Base-by-base conservation (phyloP, 176 grass and related monocot genomes). In the Chloris gayana region DNA sequence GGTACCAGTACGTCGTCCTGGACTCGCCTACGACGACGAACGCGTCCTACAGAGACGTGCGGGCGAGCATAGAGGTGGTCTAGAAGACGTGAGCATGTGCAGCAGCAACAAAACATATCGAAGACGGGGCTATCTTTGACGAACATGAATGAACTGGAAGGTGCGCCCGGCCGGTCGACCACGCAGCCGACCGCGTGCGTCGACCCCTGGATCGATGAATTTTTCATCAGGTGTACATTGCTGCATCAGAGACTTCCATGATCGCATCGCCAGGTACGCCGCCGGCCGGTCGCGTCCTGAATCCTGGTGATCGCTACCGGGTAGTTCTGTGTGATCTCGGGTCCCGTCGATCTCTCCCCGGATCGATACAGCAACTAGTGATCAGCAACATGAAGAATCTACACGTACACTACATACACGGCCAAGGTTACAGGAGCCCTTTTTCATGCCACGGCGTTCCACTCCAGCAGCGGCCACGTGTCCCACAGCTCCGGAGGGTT, bases 401-500 rank as follows among this genome's bases (percentile, higher is more conserved):
- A 79, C 19, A 38, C 14, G 45, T 37, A 7, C 27, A 39, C 62
- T 79, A 70, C 27, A 64, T 17, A 64, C 4, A 64, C 21, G 17
- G 45, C 57, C 63, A 34, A 4, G 39, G 14, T 34, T 22, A 60
- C 38, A 73, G 27, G 44, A 19, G 35, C 35, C 5, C 5, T 29
- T 2, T 8, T 19, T 80, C 78, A 88, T 22, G 74, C 54, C 11
- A 88, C 79, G 2, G 79, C 79, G 74, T 85, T 92, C 86, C 83
- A 88, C 69, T 88, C 86, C 38, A 88, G 26, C 24, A 83, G 13
- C 15, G 83, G 90, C 86, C 90, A 88, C 65, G 70, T 35, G 22
- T 92, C 90, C 90, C 90, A 92, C 45, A 85, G 80, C 39, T 92
- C 86, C 47, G 75, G 83, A 0, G 68, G 66, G 75, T 58, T 59